Evolutionary conservation across 1,139 yeast genomes (phyloP).

Genomic region (Nadsonia starkeyi-henricii): DNA sequence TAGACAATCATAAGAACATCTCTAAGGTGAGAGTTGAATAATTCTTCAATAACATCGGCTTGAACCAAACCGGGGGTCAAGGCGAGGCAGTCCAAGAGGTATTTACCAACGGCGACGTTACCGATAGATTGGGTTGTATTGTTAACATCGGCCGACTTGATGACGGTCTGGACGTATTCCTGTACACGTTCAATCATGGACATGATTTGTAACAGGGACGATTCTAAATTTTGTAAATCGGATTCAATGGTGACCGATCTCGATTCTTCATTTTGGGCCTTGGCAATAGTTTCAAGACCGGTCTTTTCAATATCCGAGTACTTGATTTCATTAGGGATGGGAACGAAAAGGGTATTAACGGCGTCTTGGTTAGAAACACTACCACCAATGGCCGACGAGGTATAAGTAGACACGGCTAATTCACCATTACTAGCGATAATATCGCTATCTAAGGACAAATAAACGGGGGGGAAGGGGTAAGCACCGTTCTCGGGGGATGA

Average conservation of each 20-base stretch:
- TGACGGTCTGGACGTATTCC: conserved; percentile 33
- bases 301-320: conserved; percentile 44
- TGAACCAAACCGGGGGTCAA: conserved; percentile 45
- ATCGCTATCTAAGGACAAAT: conserved; percentile 29
- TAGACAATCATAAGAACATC: conserved; percentile 76
- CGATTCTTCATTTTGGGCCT: conserved; percentile 21
- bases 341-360: conserved; percentile 67
- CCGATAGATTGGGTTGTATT: conserved; percentile 20
- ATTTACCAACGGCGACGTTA: conserved; percentile 50
- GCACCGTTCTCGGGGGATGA: conserved; percentile 9
- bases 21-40: conserved; percentile 62
- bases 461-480: not conserved
- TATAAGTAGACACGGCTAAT: conserved; percentile 43
- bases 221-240: conserved; percentile 38
- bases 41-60: conserved; percentile 41
- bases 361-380: conserved; percentile 27
- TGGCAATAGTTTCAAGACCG: conserved; percentile 23
- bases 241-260: conserved; percentile 11
- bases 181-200: conserved; percentile 41
- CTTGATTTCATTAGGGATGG: conserved; percentile 55
- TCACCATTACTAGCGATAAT: not conserved
- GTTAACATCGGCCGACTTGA: conserved; percentile 25
- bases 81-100: conserved; percentile 48
- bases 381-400: conserved; percentile 65
- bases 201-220: conserved; percentile 43